phyloP scores from a whole-genome alignment of 768 basidiomycete species.

The Boletus edulis region DNA sequence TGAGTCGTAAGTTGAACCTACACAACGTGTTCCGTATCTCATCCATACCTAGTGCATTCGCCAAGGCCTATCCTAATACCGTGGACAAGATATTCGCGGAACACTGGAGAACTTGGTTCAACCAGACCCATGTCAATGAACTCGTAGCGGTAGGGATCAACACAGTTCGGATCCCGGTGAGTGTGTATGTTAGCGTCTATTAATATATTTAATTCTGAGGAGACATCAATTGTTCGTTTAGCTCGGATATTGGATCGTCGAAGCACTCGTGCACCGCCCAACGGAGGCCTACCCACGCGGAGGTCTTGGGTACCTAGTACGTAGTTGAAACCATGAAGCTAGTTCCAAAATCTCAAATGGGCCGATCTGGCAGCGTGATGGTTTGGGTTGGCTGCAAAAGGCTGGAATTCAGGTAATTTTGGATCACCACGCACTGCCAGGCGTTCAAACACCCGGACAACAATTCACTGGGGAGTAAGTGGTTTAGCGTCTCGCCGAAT shows the following conservation, averaged over 20 bases:
- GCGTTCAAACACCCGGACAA: slow-evolving; percentile 60
- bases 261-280: slow-evolving; percentile 60
- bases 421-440: slow-evolving; percentile 70
- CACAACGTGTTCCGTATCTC: background rate
- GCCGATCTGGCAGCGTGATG: slow-evolving; percentile 47
- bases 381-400: slow-evolving; percentile 53
- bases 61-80: slow-evolving; percentile 53
- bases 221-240: slow-evolving; percentile 26
- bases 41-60: slow-evolving; percentile 47
- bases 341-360: background rate
- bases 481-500: background rate
- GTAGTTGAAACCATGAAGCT: slow-evolving; percentile 11
- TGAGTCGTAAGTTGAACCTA: slow-evolving; percentile 53
- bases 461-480: slow-evolving; percentile 67
- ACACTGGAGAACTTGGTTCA: slow-evolving; percentile 81
- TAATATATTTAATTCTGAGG: background rate
- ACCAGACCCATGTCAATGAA: slow-evolving; percentile 53
- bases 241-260: slow-evolving; percentile 85
- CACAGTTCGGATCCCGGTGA: slow-evolving; percentile 72
- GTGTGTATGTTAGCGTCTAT: slow-evolving; percentile 13
- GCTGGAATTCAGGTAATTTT: slow-evolving; percentile 69
- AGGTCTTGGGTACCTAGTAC: slow-evolving; percentile 62
- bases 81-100: slow-evolving; percentile 56
- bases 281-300: slow-evolving; percentile 68
- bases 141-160: slow-evolving; percentile 60